Percentiles rank a stretch among this genome's conserved stretches.
Evolutionary conservation across 257 asterid genomes (phyloP).

Genomic region (Misopates orontium): DNA sequence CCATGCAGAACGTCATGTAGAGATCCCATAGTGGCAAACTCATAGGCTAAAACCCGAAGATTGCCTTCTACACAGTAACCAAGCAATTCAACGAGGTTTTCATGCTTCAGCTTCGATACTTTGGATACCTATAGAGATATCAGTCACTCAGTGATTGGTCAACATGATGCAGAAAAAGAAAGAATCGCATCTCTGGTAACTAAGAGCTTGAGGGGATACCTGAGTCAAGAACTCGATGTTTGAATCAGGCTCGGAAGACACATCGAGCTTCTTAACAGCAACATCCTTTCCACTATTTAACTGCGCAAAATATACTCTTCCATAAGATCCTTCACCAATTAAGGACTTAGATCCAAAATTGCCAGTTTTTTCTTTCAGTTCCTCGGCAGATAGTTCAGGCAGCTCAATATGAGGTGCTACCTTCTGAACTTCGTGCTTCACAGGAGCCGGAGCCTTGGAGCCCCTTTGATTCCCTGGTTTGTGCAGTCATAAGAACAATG

Average conservation of each 20-base stretch:
- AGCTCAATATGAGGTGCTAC: slow-evolving; percentile 72
- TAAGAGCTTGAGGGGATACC: slow-evolving; percentile 44
- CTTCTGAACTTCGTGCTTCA: slow-evolving; percentile 66
- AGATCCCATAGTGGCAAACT: slow-evolving; percentile 98
- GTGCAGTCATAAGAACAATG: slow-evolving; percentile 24
- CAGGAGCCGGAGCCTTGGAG: slow-evolving; percentile 59
- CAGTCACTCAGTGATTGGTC: slow-evolving; percentile 20
- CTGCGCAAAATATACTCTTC: slow-evolving; percentile 84
- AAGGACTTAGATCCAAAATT: slow-evolving; percentile 82
- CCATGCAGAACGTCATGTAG: slow-evolving; percentile 95
- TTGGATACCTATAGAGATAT: slow-evolving; percentile 45
- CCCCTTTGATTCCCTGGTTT: slow-evolving; percentile 63
- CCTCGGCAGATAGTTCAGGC: slow-evolving; percentile 71
- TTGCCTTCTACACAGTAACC: slow-evolving; percentile 62
- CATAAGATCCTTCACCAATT: slow-evolving; percentile 94
- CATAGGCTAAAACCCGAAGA: slow-evolving; percentile 56
- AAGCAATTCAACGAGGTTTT: slow-evolving; percentile 54
- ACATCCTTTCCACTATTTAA: slow-evolving; percentile 68
- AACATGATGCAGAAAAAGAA: slow-evolving; percentile 18
- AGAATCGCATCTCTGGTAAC: slow-evolving; percentile 20
- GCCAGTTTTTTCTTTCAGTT: slow-evolving; percentile 78
- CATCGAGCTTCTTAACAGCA: slow-evolving; percentile 97
- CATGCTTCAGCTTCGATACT: slow-evolving; percentile 59
- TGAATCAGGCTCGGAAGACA: slow-evolving; percentile 87
- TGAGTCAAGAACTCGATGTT: slow-evolving; percentile 82